phyloP scores from a whole-genome alignment of 78 protist genomes.

The Cavenderia fasciculata region DNA sequence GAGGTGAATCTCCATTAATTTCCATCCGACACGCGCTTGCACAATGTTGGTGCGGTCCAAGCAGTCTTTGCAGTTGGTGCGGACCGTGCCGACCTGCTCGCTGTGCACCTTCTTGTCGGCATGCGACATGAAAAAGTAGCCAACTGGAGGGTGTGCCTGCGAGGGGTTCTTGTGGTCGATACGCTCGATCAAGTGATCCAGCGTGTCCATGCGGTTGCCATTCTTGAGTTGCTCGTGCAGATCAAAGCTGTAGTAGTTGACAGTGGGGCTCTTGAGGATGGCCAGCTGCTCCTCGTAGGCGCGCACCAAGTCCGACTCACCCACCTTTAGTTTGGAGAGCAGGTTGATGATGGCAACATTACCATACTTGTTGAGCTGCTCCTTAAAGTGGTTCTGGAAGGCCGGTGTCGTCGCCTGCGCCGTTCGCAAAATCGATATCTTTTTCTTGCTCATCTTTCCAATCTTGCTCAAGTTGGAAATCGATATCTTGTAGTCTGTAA shows the following conservation, averaged over 20 bases:
- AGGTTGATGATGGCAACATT: conserved; percentile 69
- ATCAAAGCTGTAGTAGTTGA: conserved; percentile 67
- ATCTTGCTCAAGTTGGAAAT: conserved; percentile 45
- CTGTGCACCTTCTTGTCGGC: neutral
- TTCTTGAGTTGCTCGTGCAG: conserved; percentile 58
- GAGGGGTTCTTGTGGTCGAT: conserved; percentile 9
- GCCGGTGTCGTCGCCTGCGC: conserved; percentile 82
- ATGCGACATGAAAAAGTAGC: conserved; percentile 37
- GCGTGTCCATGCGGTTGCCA: conserved; percentile 57
- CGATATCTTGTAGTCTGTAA: conserved; percentile 20
- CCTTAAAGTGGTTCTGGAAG: conserved; percentile 80
- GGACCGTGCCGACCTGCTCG: conserved; percentile 79
- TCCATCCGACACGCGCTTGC: conserved; percentile 67
- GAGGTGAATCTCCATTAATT: conserved; percentile 34
- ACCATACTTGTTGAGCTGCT: conserved; percentile 65
- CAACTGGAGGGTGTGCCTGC: neutral
- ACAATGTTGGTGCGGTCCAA: conserved; percentile 95
- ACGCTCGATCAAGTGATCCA: conserved; percentile 21
- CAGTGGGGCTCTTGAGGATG: neutral
- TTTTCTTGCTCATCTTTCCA: conserved; percentile 55
- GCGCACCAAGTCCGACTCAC: conserved; percentile 37
- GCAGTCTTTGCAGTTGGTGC: conserved; percentile 96
- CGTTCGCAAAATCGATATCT: conserved; percentile 20
- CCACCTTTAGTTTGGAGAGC: conserved; percentile 32
- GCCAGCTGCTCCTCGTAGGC: conserved; percentile 51